These are phyloP conservation scores for Berberis thunbergii DNA, from an alignment of 164 flowering plant species.

Conservation along the genomic window DNA sequence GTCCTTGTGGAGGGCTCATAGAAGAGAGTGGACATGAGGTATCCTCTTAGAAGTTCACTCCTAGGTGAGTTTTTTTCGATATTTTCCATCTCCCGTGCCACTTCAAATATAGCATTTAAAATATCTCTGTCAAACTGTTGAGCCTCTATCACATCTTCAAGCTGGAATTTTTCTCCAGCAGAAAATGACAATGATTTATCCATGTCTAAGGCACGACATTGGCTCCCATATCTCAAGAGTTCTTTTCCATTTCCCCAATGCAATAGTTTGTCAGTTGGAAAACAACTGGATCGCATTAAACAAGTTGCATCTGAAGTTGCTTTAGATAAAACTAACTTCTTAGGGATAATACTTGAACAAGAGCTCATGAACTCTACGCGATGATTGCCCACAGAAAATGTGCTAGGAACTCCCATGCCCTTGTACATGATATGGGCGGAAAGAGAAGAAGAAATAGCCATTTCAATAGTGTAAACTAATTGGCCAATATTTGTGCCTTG, in stretches of 20 bases:
- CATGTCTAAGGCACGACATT: slow-evolving; percentile 27
- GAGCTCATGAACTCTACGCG: background rate
- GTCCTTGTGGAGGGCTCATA: slow-evolving; percentile 99
- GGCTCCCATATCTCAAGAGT: slow-evolving; percentile 9
- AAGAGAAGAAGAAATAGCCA: background rate
- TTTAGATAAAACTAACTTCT: slow-evolving; percentile 11
- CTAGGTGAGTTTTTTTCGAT: slow-evolving; percentile 64
- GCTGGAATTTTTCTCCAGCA: slow-evolving; percentile 66
- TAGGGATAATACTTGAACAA: slow-evolving; percentile 6
- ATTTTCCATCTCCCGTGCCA: slow-evolving; percentile 84
- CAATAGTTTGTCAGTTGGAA: slow-evolving; percentile 10
- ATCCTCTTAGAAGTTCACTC: slow-evolving; percentile 72
- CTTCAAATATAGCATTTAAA: slow-evolving; percentile 73
- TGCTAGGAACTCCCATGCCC: background rate
- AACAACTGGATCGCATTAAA: slow-evolving; percentile 6
- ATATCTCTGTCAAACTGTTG: slow-evolving; percentile 87
- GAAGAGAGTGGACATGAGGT: slow-evolving; percentile 91
- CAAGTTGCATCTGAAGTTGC: slow-evolving; percentile 10
- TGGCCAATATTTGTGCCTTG: no score
- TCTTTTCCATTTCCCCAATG: slow-evolving; percentile 11
- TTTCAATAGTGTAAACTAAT: background rate
- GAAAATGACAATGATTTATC: slow-evolving; percentile 19
- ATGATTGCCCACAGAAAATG: background rate
- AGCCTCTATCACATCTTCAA: slow-evolving; percentile 84
- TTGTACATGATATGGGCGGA: background rate